Evolutionary conservation across 768 basidiomycete genomes (phyloP).

Genomic region (Dendrothele bispora): DNA sequence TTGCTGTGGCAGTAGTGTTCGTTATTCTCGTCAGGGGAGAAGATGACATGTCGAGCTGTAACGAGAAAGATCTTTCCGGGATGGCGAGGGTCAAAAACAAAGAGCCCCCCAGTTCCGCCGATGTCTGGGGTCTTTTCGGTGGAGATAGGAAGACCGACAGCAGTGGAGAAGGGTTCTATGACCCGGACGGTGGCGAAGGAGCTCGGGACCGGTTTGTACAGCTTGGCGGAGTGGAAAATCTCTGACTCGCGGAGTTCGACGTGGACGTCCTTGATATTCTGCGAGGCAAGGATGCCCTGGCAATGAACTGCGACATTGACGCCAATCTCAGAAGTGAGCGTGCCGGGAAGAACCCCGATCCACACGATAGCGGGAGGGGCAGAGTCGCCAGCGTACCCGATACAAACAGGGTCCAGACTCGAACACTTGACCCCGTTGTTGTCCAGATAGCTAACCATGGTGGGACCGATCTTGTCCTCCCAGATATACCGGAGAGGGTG

Average conservation of each 20-base stretch:
- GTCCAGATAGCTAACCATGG: not conserved
- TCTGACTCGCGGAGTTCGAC: not conserved
- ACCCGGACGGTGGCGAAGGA: conserved; percentile 5
- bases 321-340: not conserved
- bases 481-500: not conserved
- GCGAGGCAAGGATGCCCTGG: not conserved
- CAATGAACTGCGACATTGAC: not conserved
- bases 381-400: not conserved
- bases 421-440: not conserved
- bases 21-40: conserved; percentile 3
- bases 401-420: not conserved
- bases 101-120: conserved; percentile 21
- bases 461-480: not conserved
- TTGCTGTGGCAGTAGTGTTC: conserved; percentile 1
- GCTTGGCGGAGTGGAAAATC: not conserved
- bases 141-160: conserved; percentile 14
- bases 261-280: not conserved
- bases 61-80: conserved; percentile 14
- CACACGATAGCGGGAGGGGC: not conserved
- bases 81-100: conserved; percentile 13
- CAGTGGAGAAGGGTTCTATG: conserved; percentile 1
- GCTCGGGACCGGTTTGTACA: conserved; percentile 6
- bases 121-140: conserved; percentile 9
- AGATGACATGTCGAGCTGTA: conserved; percentile 6
- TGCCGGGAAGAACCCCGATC: not conserved